A percentile compares a stretch with the other conserved stretches of the same genome.
phyloP scores from a whole-genome alignment of 305 asterid genomes.

The Fraxinus sp. region DNA sequence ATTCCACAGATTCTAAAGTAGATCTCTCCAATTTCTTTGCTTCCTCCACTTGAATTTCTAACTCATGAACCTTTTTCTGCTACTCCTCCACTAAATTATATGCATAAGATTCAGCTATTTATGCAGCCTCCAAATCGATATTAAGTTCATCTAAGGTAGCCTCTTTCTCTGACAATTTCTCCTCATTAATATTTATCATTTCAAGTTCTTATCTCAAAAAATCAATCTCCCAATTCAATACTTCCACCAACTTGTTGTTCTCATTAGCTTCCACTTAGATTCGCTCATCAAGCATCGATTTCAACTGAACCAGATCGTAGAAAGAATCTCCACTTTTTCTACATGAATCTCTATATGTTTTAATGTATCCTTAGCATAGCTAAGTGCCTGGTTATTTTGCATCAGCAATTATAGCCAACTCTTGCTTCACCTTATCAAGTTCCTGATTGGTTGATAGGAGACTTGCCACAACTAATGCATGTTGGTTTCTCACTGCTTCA shows the following conservation, averaged over 20 bases:
- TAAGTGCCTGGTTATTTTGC: constrained; percentile 44
- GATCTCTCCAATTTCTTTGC: constrained; percentile 78
- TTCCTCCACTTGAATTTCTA: constrained; percentile 49
- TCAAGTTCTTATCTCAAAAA: constrained; percentile 58
- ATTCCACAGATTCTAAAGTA: constrained; percentile 73
- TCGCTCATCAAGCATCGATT: constrained; percentile 59
- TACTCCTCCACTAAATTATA: constrained; percentile 67
- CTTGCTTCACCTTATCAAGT: constrained; percentile 71
- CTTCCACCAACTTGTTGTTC: constrained; percentile 51
- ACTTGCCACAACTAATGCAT: constrained; percentile 66
- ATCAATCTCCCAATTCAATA: constrained; percentile 58
- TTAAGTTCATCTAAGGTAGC: constrained; percentile 66
- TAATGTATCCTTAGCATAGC: constrained; percentile 76
- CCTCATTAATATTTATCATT: constrained; percentile 48
- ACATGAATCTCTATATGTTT: constrained; percentile 71
- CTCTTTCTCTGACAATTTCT: constrained; percentile 63
- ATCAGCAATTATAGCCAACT: constrained; percentile 58
- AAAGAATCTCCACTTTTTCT: constrained; percentile 61
- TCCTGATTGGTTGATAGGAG: constrained; percentile 68
- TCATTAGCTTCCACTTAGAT: constrained; percentile 51
- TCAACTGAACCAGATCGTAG: constrained; percentile 66
- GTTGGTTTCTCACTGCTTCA: constrained; percentile 72
- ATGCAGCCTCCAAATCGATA: constrained; percentile 81
- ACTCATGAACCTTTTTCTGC: constrained; percentile 59
- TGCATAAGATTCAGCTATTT: constrained; percentile 75